Conservation (phyloP, 2,329 filamentous ascomycete genomes). For the Epichloe bromicola region DNA sequence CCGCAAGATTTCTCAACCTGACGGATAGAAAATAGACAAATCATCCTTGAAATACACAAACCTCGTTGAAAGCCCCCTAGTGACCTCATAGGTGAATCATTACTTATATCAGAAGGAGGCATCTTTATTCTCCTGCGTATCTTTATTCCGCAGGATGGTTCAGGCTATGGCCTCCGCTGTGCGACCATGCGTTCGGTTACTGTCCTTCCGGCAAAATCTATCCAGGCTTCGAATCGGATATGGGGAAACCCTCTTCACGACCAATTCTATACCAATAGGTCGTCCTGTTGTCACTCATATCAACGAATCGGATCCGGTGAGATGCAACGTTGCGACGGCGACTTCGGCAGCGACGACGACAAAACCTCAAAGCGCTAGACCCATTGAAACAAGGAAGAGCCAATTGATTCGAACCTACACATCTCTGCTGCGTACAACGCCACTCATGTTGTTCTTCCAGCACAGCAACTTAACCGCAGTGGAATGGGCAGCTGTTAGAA, state of each 20-base stretch:
- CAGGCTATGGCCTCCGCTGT: slow-evolving; percentile 8
- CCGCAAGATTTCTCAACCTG: not conserved
- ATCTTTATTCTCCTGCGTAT: not conserved
- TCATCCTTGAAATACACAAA: not conserved
- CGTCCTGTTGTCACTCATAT: not conserved
- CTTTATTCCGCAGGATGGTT: slow-evolving; percentile 9
- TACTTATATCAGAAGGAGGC: not conserved
- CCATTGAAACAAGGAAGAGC: slow-evolving; percentile 75
- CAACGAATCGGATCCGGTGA: slow-evolving; percentile 13
- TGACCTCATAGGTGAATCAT: not conserved
- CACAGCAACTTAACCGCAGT: slow-evolving; percentile 56
- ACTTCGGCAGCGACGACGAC: slow-evolving; percentile 21
- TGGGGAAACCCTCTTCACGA: slow-evolving; percentile 13
- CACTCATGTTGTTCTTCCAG: slow-evolving; percentile 73
- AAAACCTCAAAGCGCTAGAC: slow-evolving; percentile 80
- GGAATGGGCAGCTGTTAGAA: slow-evolving; percentile 39
- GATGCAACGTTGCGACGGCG: slow-evolving; percentile 42
- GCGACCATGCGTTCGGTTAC: slow-evolving; percentile 11
- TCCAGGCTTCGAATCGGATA: not conserved
- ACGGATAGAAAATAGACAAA: not conserved
- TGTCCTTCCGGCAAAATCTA: slow-evolving; percentile 3
- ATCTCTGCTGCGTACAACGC: slow-evolving; percentile 72
- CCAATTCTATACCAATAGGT: slow-evolving; percentile 5
- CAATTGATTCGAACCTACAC: slow-evolving; percentile 80
- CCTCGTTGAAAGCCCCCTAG: not conserved